Evolutionary conservation across 805 yeast species (phyloP), one percentile per base, ranked within the genome.

Genomic region (Blastobotrys parvus): DNA sequence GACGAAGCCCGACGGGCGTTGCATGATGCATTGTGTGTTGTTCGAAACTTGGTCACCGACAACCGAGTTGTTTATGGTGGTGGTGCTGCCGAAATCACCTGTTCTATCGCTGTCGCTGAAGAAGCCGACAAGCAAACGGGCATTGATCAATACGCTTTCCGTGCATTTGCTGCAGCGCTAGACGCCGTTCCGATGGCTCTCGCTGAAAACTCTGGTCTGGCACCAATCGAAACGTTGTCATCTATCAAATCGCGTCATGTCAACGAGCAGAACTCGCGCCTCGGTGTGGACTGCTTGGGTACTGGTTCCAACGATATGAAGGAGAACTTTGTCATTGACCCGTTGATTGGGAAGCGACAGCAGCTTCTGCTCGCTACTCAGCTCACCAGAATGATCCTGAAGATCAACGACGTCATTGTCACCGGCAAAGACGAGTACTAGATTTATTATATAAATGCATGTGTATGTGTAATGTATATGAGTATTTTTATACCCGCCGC

Each of bases 61-160:
- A 82, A 79, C 61, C 77, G 96, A 63, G 86, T 92, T 37, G 97
- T 94, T n/a, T 92, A 92, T 59, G 99, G 99, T 50, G 99, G 99
- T 55, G 99, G 99, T 53, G 95, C 98, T 18, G 94, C 97, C 30
- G 99, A 92, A 68, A 80, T 92, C 42, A 75, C 95, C 2, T 83
- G 95, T 70, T 88, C 97, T 11, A 68, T 92, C 54, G 94, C 92
- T 15, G 95, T 92, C 13, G 72, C 87, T 45, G 85, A 82, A 39
- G 95, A 83, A 51, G 97, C 97, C 39, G 96, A 90, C 63, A 79
- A 77, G 59, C 94, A 85, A 65, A 80, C 80, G 55, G 97, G 97
- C 45, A 90, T 90, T 50, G 97, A 90, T 57, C 98, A 94, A 70
- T 92, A 92, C 62, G 97, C 97, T 0, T 87, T 92, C 78, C 80